Base-by-base conservation (phyloP, 106 monocot genomes). In the Dendrobium nobile region DNA sequence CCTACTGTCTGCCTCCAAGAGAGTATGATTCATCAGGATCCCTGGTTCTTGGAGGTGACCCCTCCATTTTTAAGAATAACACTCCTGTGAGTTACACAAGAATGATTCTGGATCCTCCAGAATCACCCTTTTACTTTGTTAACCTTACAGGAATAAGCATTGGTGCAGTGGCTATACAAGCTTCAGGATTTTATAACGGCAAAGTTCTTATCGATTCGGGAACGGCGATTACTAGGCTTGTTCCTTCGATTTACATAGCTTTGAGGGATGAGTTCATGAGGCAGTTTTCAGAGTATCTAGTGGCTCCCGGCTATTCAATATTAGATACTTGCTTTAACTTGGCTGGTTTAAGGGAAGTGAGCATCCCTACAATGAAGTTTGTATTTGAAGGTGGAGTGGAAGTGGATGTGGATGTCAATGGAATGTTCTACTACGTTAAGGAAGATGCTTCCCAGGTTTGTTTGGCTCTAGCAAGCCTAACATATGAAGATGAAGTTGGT, bases 401-500 rank as follows among this genome's bases (percentile, higher is more conserved):
- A 75, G 56, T 88, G 45, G 81, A 61, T 22, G 90, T 91, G 73
- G 95, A 96, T 81, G 93, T 76, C 27, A 82, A 67, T 11, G 95
- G 95, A 9, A 78, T 93, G 16, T 76, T 95, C 11, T 95, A 95
- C 85, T 93, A 91, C 70, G 95, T 85, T 45, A 88, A 87, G 80
- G 75, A 26, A 44, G 93, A 95, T 55, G 91, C 87, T 45, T 96
- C 95, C 18, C 95, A 93, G 80, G 95, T 89, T 7, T 96, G 95
- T 48, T 79, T 93, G 75, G 95, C 93, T 10, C 20, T 96, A 18
- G 85, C 93, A 0, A 77, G 88, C 41, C 84, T 93, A 42, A 67
- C 86, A 10, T 82, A 85, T n/a, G 93, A 95, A 56, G 86, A 88
- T 31, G 86, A 95, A 27, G 65, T 79, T 15, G 87, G 86, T 4